phyloP scores from a whole-genome alignment of 176 grass and related monocot genomes.

The Hordeum marinum region DNA sequence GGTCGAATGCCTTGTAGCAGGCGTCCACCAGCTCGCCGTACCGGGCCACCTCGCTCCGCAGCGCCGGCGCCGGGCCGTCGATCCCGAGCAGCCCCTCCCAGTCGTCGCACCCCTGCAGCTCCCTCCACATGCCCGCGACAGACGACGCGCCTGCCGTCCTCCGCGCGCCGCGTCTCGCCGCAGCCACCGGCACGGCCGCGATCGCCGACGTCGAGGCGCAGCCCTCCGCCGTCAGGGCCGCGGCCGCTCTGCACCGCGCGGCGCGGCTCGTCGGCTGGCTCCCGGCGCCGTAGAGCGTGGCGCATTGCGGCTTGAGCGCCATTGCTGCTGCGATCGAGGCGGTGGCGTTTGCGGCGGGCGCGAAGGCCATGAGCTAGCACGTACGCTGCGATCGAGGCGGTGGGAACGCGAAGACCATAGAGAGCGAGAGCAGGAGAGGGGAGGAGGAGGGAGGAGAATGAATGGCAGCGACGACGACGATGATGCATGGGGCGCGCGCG shows the following conservation, averaged over 20 bases:
- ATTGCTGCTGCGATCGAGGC: background rate
- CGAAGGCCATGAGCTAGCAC: slow-evolving; percentile 39
- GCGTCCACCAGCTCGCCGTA: slow-evolving; percentile 66
- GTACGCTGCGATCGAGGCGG: background rate
- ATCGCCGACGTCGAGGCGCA: background rate
- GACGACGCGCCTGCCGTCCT: background rate
- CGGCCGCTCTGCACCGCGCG: background rate
- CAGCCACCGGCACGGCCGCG: background rate
- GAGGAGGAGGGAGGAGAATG: no score
- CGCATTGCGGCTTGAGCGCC: slow-evolving; percentile 17
- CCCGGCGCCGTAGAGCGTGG: background rate
- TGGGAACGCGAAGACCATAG: slow-evolving; percentile 40
- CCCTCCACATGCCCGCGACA: slow-evolving; percentile 53
- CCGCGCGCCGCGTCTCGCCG: background rate
- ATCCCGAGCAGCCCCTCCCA: slow-evolving; percentile 42
- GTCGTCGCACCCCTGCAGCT: slow-evolving; percentile 58
- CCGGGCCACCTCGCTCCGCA: slow-evolving; percentile 56
- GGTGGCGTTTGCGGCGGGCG: background rate
- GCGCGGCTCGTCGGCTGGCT: background rate
- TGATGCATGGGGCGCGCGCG: slow-evolving; percentile 19
- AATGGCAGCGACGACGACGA: background rate
- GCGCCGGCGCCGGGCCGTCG: slow-evolving; percentile 28
- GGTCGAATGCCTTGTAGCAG: slow-evolving; percentile 71
- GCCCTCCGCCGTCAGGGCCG: background rate
- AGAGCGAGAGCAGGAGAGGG: background rate